Evolutionary conservation across 345 rosid species (phyloP).

Genomic region (Bruguiera sexangula): DNA sequence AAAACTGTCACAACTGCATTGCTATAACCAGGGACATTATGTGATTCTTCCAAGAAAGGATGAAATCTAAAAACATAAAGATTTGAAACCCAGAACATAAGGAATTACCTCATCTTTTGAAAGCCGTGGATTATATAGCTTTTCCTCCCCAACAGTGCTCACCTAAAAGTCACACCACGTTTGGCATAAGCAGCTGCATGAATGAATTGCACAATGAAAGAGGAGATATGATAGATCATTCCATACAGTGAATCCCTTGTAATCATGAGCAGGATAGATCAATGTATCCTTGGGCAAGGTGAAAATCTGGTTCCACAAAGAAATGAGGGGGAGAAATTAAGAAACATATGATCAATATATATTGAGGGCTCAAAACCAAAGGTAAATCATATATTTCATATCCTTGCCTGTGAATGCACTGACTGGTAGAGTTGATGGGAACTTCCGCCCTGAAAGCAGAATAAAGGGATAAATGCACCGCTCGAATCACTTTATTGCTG

Average conservation of each 20-base stretch:
- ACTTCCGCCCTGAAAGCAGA: constrained; percentile 67
- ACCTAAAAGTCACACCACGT: constrained; percentile 43
- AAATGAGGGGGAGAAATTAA: neutral
- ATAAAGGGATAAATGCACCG: neutral
- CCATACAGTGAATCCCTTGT: constrained; percentile 78
- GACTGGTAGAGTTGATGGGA: constrained; percentile 77
- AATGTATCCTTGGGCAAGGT: constrained; percentile 77
- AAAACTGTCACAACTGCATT: too few relatives aligned
- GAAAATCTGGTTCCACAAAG: constrained; percentile 55
- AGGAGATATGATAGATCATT: constrained; percentile 1
- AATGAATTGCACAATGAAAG: constrained; percentile 6
- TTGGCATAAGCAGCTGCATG: constrained; percentile 14
- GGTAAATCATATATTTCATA: neutral
- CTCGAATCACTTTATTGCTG: too few relatives aligned
- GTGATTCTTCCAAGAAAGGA: too few relatives aligned
- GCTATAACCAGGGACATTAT: too few relatives aligned
- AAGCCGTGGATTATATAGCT: constrained; percentile 65
- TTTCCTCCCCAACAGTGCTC: constrained; percentile 91
- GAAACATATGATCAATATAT: neutral
- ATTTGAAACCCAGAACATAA: neutral
- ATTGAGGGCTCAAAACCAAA: neutral
- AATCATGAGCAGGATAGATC: constrained; percentile 92
- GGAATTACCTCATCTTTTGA: constrained; percentile 69
- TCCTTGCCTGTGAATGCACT: constrained; percentile 88
- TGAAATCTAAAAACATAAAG: too few relatives aligned